Evolutionary conservation across 2,329 filamentous ascomycete species (phyloP), one percentile per base, ranked within the genome.

Genomic region (Fusarium stilboides): DNA sequence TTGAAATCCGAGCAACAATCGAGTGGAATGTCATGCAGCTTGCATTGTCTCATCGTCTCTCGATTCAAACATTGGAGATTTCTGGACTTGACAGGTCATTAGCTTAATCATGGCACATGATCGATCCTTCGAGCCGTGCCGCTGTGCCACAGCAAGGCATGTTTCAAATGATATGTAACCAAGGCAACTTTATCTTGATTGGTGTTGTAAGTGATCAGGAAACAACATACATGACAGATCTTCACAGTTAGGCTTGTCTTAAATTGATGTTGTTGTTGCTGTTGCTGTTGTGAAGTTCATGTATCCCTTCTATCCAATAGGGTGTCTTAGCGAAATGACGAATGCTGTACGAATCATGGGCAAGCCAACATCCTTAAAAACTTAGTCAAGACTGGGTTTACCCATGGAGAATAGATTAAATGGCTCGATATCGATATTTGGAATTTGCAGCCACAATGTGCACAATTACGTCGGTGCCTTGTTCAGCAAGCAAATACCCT

Each of bases 91-190:
- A 42, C 47, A 8, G 26, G 20, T 50, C 46, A 37, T 36, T 36
- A 9, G 15, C 15, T 8, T 37, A 19, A n/a, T 19, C 22, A n/a
- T 42, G 57, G 24, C n/a, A 17, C 39, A 43, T 22, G 37, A 47
- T 49, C 26, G 31, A n/a, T 58, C 31, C 49, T 26, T 68, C 65
- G 65, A 54, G 60, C 65, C 65, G 60, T 69, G 53, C 56, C 60
- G 46, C 65, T 55, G 65, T 64, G 65, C 61, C 65, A 44, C 51
- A 61, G 34, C 22, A 24, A 15, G 56, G 24, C 65, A 60, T 40
- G 46, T 39, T 50, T 46, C 36, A 24, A 22, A 12, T 45, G 19
- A 45, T 28, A 49, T 50, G 45, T 34, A 36, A 36, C 17, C 24
- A 8, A n/a, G 31, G 24, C 14, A 36, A 17, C 15, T 17, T 17